Evolutionary conservation across 345 rosid species (phyloP).

Genomic region (Eutrema yunnanense): DNA sequence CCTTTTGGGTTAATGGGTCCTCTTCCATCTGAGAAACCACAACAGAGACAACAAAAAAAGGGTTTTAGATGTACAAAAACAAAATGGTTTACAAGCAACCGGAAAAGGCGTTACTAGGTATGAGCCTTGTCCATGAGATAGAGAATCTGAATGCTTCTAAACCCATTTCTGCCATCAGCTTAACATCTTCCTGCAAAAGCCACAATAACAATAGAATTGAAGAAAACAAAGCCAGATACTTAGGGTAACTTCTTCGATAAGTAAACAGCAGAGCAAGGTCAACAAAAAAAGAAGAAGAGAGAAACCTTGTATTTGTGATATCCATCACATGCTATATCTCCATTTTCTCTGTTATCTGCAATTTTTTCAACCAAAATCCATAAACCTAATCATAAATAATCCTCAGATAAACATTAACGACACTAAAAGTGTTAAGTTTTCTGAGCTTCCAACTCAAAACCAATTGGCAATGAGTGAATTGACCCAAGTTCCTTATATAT

Average conservation of each 20-base stretch:
- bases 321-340: slow-evolving; percentile 50
- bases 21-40: slow-evolving; percentile 48
- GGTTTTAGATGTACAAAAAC: background rate
- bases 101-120: slow-evolving; percentile 42
- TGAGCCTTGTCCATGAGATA: slow-evolving; percentile 82
- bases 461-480: no score
- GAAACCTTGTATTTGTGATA: slow-evolving; percentile 63
- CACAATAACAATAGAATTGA: no score
- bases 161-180: slow-evolving; percentile 58
- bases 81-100: slow-evolving; percentile 1
- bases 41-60: background rate
- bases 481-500: no score
- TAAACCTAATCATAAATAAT: background rate
- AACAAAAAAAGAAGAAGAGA: background rate
- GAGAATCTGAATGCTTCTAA: slow-evolving; percentile 71
- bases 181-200: slow-evolving; percentile 78
- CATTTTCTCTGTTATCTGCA: slow-evolving; percentile 30
- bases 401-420: background rate
- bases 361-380: background rate
- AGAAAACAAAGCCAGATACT: background rate
- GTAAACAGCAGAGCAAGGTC: background rate
- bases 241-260: no score
- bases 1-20: slow-evolving; percentile 58
- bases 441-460: no score
- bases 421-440: no score